phyloP scores from a whole-genome alignment of 1,139 yeast genomes.

The Saccharomyces hybrid region DNA sequence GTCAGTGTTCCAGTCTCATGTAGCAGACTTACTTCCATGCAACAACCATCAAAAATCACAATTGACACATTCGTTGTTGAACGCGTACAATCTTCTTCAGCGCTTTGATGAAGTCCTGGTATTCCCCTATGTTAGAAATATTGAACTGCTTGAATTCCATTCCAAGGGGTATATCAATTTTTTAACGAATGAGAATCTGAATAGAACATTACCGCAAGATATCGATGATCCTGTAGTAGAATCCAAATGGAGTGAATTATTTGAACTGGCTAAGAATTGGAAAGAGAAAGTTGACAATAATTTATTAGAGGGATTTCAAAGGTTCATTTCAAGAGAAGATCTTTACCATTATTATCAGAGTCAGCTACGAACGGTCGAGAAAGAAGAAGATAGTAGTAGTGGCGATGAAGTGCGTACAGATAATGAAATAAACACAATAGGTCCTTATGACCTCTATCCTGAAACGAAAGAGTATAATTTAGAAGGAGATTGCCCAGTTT shows the following conservation, averaged over 20 bases:
- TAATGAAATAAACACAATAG: not conserved
- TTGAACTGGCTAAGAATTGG: constrained; percentile 11
- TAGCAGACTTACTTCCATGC: constrained; percentile 29
- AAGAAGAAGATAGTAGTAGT: not conserved
- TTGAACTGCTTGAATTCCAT: constrained; percentile 23
- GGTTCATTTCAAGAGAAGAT: not conserved
- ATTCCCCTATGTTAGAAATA: constrained; percentile 12
- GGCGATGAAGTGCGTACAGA: not conserved
- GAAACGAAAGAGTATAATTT: constrained; percentile 35
- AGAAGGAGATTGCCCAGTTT: constrained; percentile 57
- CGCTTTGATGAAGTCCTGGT: constrained; percentile 21
- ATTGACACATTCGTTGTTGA: constrained; percentile 19
- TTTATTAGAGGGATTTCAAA: not conserved
- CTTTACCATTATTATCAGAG: not conserved
- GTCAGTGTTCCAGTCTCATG: constrained; percentile 27
- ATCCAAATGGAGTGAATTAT: constrained; percentile 11
- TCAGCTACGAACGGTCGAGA: not conserved
- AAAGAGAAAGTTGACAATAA: not conserved
- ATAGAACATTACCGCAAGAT: constrained; percentile 6
- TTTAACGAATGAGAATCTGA: constrained; percentile 12
- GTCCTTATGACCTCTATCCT: not conserved
- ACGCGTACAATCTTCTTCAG: constrained; percentile 19
- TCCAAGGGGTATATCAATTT: constrained; percentile 16
- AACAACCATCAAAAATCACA: constrained; percentile 24
- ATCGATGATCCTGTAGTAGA: constrained; percentile 9